Base-by-base conservation (phyloP, 2,329 filamentous ascomycete genomes). In the Aureobasidium sp. region DNA sequence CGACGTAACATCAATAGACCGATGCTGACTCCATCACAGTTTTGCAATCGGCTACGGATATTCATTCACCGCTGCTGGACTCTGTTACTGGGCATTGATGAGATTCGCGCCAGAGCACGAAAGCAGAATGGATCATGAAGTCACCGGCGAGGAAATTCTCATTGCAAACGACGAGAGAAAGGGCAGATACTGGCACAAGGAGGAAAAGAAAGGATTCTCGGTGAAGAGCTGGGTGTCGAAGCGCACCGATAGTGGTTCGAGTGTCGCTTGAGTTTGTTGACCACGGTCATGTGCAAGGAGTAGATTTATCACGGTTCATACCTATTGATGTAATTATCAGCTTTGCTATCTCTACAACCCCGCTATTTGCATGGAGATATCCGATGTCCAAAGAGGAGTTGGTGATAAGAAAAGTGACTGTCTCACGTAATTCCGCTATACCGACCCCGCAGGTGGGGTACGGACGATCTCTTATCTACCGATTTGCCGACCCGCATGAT, bases 381-480 rank as follows among this genome's bases (percentile, higher is more conserved):
- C 33, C 13, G 33, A 36, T 13, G 13, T 13, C 33, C 33, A 36
- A 36, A 13, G 33, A 8, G 33, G 38, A 40, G 7, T 40, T 16
- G 48, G 2, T 40, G 51, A 38, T 40, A 40, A 55, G 31, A 40
- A 11, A 25, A 9, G n/a, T 55, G n/a, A 55, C 29, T 23, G 10
- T 10, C 33, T 55, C 51, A 38, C 51, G 33, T 55, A 55, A 55
- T 40, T 20, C 11, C 51, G 33, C 33, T 55, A 55, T 55, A 55
- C 51, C 51, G 20, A 55, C 51, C 51, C 51, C 51, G 51, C 51
- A 55, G 8, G 51, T 55, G 51, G 51, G 51, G 51, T 40, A 55
- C 9, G 9, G 33, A 40, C 18, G 51, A 55, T 25, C 33, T 36
- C 31, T 53, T 53, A 53, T 53, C 50, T 53, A 29, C 47, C 47